Evolutionary conservation across 148 eudicot genomes (phyloP), one percentile per base, ranked within the genome.

Genomic region (Arctostaphylos glauca): DNA sequence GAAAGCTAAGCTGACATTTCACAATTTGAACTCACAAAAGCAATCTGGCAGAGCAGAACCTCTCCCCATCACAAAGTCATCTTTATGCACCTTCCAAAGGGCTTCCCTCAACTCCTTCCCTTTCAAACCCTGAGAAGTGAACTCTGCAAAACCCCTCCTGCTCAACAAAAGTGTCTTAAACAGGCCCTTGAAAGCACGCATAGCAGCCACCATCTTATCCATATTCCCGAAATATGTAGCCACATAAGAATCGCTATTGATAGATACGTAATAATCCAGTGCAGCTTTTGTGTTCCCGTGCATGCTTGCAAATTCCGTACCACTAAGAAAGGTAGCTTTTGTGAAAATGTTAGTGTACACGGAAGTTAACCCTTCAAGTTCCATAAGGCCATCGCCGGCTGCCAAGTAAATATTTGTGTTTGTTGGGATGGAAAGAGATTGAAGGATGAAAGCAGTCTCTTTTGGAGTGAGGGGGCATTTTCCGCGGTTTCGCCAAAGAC

Each of bases 271-370:
- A 83, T 97, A 97, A 89, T 97, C 99, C 55, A 97, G 89, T 2
- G 98, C 97, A 70, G 99, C 99, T 85, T 97, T 97, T 3, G 99
- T 94, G 86, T 97, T 97, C 80, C 99, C 99, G 56, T 97, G 99
- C 99, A 97, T 94, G 83, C 81, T 87, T 58, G 80, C 87, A 78
- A 94, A 93, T 76, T 97, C 99, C 81, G 91, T 93, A 9, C 82
- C 86, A 18, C 74, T 87, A 41, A 93, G 86, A 67, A 97, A 90
- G 31, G 86, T 81, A 31, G 97, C 91, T 83, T 97, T 93, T 53
- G 99, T 93, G 60, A 83, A 87, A 56, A 91, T 88, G 76, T 92
- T 94, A 7, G 90, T 76, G 87, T 92, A 97, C 44, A 92, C 87
- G 9, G 95, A 89, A 58, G 93, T 93, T 54, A 94, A 76, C 67